A percentile compares a stretch with the other conserved stretches of the same genome.
Conservation (phyloP, 1,139 yeast genomes). For the Ogataea hybrid region DNA sequence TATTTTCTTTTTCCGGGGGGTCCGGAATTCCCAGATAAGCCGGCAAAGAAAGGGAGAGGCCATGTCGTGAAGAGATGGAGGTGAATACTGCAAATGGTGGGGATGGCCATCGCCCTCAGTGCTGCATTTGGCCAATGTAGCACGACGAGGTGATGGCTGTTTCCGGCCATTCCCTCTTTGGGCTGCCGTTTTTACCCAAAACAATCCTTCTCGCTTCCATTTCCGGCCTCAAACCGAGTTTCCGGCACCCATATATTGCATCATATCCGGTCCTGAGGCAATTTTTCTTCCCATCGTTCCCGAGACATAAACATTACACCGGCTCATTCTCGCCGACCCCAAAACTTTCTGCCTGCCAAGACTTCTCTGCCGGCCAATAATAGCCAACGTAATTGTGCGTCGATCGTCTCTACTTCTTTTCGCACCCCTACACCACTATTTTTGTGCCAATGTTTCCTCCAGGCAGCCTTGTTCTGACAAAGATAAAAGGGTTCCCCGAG, state of each 20-base stretch:
- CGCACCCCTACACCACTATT: conserved; percentile 9
- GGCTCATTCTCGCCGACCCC: conserved; percentile 6
- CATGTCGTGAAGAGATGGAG: not conserved
- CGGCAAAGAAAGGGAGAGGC: not conserved
- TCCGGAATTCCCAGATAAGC: conserved; percentile 6
- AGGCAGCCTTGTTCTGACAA: conserved; percentile 55
- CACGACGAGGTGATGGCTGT: not conserved
- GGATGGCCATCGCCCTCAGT: too few relatives aligned
- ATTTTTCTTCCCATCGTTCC: conserved; percentile 9
- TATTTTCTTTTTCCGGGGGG: conserved; percentile 12
- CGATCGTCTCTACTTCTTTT: conserved; percentile 1
- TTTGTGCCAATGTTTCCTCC: conserved; percentile 13
- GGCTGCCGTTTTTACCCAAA: conserved; percentile 1
- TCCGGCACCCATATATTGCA: not conserved
- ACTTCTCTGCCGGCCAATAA: conserved; percentile 5
- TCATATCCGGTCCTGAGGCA: conserved; percentile 3
- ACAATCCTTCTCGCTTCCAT: not conserved
- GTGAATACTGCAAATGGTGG: not conserved
- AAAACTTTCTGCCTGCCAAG: conserved; percentile 3
- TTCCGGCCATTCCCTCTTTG: conserved; percentile 5
- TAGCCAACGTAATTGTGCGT: conserved; percentile 2
- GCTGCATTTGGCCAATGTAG: not conserved
- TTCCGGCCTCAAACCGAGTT: not conserved
- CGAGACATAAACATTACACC: conserved; percentile 11
- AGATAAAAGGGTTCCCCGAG: conserved; percentile 74